phyloP scores from a whole-genome alignment of 208 protist genomes.

The Trypanosomatidae sp. region DNA sequence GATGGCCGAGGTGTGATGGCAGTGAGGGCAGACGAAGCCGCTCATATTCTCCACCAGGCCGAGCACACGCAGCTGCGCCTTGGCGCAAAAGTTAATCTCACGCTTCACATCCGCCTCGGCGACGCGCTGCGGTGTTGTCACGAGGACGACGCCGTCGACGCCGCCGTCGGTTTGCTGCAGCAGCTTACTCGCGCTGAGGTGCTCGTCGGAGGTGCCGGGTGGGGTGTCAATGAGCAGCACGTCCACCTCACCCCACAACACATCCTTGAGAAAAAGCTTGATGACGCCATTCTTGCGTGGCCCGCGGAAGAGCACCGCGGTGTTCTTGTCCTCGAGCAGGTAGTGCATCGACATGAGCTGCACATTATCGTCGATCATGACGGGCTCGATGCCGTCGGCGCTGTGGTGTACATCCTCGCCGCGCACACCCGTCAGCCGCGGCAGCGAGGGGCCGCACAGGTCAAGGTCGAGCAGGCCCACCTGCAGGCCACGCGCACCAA shows the following conservation, averaged over 20 bases:
- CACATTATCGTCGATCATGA: constrained; percentile 94
- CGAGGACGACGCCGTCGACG: constrained; percentile 86
- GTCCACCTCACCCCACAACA: constrained; percentile 97
- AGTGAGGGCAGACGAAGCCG: constrained; percentile 94
- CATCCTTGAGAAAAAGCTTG: constrained; percentile 98
- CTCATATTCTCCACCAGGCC: constrained; percentile 99
- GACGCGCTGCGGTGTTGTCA: constrained; percentile 98
- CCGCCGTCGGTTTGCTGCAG: constrained; percentile 72
- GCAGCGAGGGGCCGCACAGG: constrained; percentile 98
- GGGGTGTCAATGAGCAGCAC: constrained; percentile 99
- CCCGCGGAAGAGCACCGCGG: constrained; percentile 98
- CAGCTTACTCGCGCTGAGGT: constrained; percentile 93
- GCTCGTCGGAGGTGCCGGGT: constrained; percentile 99
- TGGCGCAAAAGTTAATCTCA: constrained; percentile 98
- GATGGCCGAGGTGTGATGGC: constrained; percentile 84
- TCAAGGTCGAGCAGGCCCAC: constrained; percentile 99
- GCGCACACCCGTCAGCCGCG: constrained; percentile 69
- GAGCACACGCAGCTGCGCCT: constrained; percentile 92
- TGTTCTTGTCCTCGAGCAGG: constrained; percentile 92
- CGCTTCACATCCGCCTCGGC: constrained; percentile 95
- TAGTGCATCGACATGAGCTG: constrained; percentile 98
- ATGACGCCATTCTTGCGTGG: constrained; percentile 97
- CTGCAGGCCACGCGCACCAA: constrained; percentile 48
- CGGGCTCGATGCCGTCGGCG: constrained; percentile 88
- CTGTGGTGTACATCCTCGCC: constrained; percentile 89